Conservation (phyloP, 1,284 basidiomycete genomes). For the Apiotrichum sp. region DNA sequence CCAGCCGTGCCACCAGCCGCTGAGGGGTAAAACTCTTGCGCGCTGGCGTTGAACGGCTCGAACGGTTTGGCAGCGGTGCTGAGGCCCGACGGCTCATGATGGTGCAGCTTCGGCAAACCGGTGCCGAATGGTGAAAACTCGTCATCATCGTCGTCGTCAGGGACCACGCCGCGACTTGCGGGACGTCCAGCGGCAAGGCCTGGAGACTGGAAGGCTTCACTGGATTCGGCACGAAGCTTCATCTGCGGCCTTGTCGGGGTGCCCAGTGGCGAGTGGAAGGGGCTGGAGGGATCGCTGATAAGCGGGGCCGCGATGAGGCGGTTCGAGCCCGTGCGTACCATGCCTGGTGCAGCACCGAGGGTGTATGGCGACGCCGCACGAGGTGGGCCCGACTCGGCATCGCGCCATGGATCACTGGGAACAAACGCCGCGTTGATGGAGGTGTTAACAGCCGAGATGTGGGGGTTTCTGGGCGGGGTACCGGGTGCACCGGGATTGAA, state of each 20-base stretch:
- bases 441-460: slow-evolving; percentile 45
- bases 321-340: slow-evolving; percentile 60
- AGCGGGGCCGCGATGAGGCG: slow-evolving; percentile 82
- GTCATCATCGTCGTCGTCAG: slow-evolving; percentile 50
- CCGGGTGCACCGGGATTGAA: slow-evolving; percentile 59
- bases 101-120: slow-evolving; percentile 28
- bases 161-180: slow-evolving; percentile 30
- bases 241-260: slow-evolving; percentile 31
- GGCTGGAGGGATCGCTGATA: slow-evolving; percentile 60
- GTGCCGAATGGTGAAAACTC: slow-evolving; percentile 55
- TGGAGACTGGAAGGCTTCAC: slow-evolving; percentile 36
- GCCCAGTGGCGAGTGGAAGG: slow-evolving; percentile 50
- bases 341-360: slow-evolving; percentile 47
- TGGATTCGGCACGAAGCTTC: slow-evolving; percentile 23
- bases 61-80: slow-evolving; percentile 38
- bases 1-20: neutral
- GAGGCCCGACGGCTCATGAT: slow-evolving; percentile 23
- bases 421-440: slow-evolving; percentile 56
- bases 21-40: neutral
- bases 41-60: slow-evolving; percentile 25
- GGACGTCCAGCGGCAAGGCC: slow-evolving; percentile 1
- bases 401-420: slow-evolving; percentile 55
- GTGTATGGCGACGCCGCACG: slow-evolving; percentile 37
- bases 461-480: slow-evolving; percentile 2
- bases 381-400: slow-evolving; percentile 21